phyloP scores from a whole-genome alignment of 768 basidiomycete species.

The Naganishia vaughanmartiniae region DNA sequence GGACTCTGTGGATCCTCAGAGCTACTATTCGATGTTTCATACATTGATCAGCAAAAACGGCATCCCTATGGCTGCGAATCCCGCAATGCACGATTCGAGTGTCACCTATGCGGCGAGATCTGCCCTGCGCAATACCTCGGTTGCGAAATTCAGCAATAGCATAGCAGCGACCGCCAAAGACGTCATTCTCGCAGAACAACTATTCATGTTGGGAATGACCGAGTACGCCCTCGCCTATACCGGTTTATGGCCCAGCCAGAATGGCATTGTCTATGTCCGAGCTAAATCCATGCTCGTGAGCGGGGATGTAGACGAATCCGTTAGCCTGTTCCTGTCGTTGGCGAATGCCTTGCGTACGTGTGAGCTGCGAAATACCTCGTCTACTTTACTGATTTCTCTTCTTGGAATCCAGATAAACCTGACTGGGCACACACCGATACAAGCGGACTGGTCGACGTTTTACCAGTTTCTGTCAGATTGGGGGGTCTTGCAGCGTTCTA shows the following conservation, averaged over 20 bases:
- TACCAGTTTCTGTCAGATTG: constrained; percentile 30
- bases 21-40: constrained; percentile 19
- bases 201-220: constrained; percentile 11
- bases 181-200: constrained; percentile 13
- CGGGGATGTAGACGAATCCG: constrained; percentile 1
- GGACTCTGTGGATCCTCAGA: constrained; percentile 10
- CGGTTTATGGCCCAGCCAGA: constrained; percentile 11
- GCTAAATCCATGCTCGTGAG: neutral
- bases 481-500: constrained; percentile 66
- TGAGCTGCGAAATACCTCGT: neutral
- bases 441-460: constrained; percentile 21
- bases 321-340: neutral
- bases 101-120: neutral
- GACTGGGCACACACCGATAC: constrained; percentile 18
- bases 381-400: neutral
- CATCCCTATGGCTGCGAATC: neutral
- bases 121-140: neutral
- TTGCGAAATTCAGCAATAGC: constrained; percentile 10
- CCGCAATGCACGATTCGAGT: neutral
- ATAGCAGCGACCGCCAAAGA: constrained; percentile 13
- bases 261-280: constrained; percentile 5
- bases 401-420: neutral
- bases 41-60: neutral
- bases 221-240: constrained; percentile 8
- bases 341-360: neutral